A percentile compares a stretch with the other conserved stretches of the same genome.
Evolutionary conservation across 306 rosid genomes (phyloP).

Genomic region (Vachellia pachyceras): DNA sequence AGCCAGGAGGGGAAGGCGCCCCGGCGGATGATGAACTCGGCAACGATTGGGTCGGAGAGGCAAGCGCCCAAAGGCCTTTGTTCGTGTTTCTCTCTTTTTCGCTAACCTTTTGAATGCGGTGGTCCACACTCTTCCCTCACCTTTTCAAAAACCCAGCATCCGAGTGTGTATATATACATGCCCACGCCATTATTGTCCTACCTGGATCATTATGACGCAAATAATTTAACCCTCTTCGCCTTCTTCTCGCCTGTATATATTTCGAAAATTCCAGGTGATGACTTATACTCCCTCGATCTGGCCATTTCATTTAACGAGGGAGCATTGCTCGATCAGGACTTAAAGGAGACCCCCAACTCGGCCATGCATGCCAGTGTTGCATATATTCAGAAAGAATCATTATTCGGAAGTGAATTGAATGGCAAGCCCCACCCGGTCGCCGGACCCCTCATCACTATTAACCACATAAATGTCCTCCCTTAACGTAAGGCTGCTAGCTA

Average conservation of each 20-base stretch:
- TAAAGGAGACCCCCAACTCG: slow-evolving; percentile 42
- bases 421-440: neutral
- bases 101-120: neutral
- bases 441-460: too few species aligned
- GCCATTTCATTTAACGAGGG: too few species aligned
- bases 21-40: too few species aligned
- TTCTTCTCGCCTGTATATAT: slow-evolving; percentile 31
- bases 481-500: too few species aligned
- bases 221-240: neutral
- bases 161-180: slow-evolving; percentile 12
- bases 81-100: neutral
- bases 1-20: too few species aligned
- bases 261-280: slow-evolving; percentile 11
- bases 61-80: neutral
- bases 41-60: slow-evolving; percentile 11
- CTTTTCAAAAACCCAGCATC: slow-evolving; percentile 40
- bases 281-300: too few species aligned
- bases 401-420: neutral
- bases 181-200: slow-evolving; percentile 37
- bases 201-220: neutral
- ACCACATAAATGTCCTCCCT: neutral
- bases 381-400: too few species aligned
- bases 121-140: slow-evolving; percentile 33
- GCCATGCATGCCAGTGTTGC: too few species aligned
- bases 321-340: slow-evolving; percentile 42